Base-by-base conservation (phyloP, 2,329 filamentous ascomycete species). In the Cladosporium phlei region DNA sequence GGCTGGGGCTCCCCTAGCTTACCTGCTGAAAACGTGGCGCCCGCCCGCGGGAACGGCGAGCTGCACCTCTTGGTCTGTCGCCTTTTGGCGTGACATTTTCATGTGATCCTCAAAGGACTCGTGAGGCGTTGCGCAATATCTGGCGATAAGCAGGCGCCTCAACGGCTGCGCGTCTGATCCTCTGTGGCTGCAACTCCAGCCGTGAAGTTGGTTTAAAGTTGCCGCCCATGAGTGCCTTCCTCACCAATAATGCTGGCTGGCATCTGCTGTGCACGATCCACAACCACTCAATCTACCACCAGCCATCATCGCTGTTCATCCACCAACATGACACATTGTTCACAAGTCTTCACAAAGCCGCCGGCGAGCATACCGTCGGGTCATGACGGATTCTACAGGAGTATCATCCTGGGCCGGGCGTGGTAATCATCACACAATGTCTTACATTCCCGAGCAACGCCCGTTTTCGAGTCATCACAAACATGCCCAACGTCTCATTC, bases 231-330 rank as follows among this genome's bases (percentile, higher is more conserved):
- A n/a, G n/a, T n/a, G 37, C 37, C 37, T 38, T 19, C 37, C 24
- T 28, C 39, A 34, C 9, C 12, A 17, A 14, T 14, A 33, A 11
- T 33, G 30, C 30, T n/a, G 30, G 6, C 24, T 25, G 6, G 6
- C 11, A 11, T 11, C 11, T 6, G 6, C 24, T 25, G 6, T 25
- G 24, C 24, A 25, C 24, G 24, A 6, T 6, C 24, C 24, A 6
- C 6, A 25, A 25, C 6, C 24, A 25, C 24, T 6, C 24, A 11
- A 11, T 25, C 24, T 25, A 6, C 24, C 16, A 21, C 16, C 37
- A 39, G 37, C 37, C 37, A 39, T 39, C 37, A 39, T 39, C 37
- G 37, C 22, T 39, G 37, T 17, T 39, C n/a, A n/a, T n/a, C n/a
- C n/a, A n/a, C n/a, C n/a, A n/a, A n/a, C n/a, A n/a, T n/a, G n/a